Conservation (phyloP, 1,284 basidiomycete genomes). For the Pyrrhoderma lamaoense region DNA sequence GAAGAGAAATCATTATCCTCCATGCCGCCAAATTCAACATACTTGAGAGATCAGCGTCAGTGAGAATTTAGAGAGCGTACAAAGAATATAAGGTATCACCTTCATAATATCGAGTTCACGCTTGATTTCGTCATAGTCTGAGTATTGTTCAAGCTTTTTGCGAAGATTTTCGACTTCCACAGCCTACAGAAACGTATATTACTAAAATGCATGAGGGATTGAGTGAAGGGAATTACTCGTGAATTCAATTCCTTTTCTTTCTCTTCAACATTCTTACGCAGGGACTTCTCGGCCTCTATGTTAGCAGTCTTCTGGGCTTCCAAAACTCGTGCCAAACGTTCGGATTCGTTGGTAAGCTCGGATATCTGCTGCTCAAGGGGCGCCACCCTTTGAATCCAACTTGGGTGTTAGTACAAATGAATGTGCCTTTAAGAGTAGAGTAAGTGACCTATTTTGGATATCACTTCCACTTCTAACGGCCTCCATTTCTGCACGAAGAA, state of each 20-base stretch:
- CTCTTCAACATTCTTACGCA: conserved; percentile 56
- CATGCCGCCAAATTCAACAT: conserved; percentile 85
- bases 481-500: conserved; percentile 90
- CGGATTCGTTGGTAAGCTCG: conserved; percentile 69
- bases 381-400: conserved; percentile 45
- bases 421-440: conserved; percentile 1
- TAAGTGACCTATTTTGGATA: conserved; percentile 60
- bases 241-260: conserved; percentile 50
- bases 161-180: conserved; percentile 64
- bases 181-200: conserved; percentile 28
- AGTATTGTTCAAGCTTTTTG: conserved; percentile 61
- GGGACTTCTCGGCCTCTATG: conserved; percentile 40
- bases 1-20: conserved; percentile 61
- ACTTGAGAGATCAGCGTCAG: conserved; percentile 42
- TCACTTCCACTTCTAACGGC: conserved; percentile 76
- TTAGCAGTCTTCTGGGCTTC: conserved; percentile 62
- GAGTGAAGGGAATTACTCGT: conserved; percentile 36
- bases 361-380: conserved; percentile 63
- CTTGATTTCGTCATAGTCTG: conserved; percentile 93
- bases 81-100: conserved; percentile 36
- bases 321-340: conserved; percentile 59
- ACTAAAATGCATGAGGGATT: no score
- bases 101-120: conserved; percentile 96
- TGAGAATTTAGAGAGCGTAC: background rate
- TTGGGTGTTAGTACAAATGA: conserved; percentile 3